phyloP scores from a whole-genome alignment of 2,329 filamentous ascomycete species.

The Colletotrichum godetiae region DNA sequence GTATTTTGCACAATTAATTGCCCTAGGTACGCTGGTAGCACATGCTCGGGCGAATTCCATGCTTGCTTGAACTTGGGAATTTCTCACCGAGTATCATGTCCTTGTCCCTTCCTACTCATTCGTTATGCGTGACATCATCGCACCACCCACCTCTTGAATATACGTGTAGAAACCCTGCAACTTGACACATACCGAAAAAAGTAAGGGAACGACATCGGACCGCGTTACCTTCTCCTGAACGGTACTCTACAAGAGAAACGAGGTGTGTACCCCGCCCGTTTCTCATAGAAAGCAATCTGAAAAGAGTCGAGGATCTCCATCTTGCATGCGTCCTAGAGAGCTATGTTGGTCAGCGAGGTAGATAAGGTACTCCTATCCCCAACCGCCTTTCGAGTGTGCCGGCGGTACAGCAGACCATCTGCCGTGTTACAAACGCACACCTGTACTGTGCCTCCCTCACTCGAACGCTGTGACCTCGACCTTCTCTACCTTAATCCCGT shows the following conservation, averaged over 20 bases:
- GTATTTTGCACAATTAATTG: neutral
- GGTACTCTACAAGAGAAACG: neutral
- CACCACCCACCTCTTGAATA: neutral
- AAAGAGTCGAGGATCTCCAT: neutral
- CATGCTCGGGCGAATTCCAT: neutral
- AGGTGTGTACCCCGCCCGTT: slow-evolving; percentile 21
- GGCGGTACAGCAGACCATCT: neutral
- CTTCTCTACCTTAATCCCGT: neutral
- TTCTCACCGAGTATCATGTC: neutral
- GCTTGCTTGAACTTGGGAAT: neutral
- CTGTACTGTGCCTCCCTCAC: neutral
- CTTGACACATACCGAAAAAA: neutral
- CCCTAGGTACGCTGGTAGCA: neutral
- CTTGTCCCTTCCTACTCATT: neutral
- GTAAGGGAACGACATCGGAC: neutral
- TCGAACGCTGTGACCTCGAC: neutral
- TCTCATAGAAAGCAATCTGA: neutral
- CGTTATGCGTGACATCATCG: slow-evolving; percentile 19
- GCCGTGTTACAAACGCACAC: neutral
- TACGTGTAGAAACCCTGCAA: neutral
- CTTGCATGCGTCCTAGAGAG: neutral
- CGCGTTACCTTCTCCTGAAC: neutral
- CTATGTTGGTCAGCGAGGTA: neutral
- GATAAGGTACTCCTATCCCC: neutral
- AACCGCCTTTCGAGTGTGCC: neutral